Conservation (phyloP, 2,329 filamentous ascomycete species). For the Microdochium bolleyi region DNA sequence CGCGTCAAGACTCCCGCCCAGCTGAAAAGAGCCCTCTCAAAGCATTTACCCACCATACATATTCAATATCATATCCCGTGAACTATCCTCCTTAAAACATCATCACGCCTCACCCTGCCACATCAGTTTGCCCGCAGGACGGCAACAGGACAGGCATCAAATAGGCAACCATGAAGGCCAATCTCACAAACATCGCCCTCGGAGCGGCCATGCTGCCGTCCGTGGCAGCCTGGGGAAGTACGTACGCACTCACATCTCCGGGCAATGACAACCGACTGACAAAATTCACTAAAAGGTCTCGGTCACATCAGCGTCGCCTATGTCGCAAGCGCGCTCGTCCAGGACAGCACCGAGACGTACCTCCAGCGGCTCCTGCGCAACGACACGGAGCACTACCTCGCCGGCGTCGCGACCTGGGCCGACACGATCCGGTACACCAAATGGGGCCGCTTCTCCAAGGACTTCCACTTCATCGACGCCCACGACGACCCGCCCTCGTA, state of each 20-base stretch:
- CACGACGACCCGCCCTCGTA: conserved; percentile 51
- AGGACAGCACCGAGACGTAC: conserved; percentile 43
- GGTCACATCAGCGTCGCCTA: conserved; percentile 61
- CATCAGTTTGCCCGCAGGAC: too few relatives aligned
- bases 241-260: conserved; percentile 8
- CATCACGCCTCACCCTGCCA: too few relatives aligned
- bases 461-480: conserved; percentile 64
- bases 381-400: conserved; percentile 48
- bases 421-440: conserved; percentile 58
- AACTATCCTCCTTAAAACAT: too few relatives aligned
- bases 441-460: conserved; percentile 52
- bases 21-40: too few relatives aligned
- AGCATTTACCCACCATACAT: too few relatives aligned
- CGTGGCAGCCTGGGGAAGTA: conserved; percentile 33
- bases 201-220: conserved; percentile 22
- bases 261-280: neutral
- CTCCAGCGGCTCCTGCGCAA: conserved; percentile 51
- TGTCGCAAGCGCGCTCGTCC: conserved; percentile 52
- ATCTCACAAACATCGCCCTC: conserved; percentile 13
- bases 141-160: too few relatives aligned
- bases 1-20: too few relatives aligned
- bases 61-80: too few relatives aligned
- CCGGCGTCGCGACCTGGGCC: conserved; percentile 58
- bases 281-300: conserved; percentile 27
- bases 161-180: conserved; percentile 19